These are phyloP conservation scores for Colletotrichum melonis DNA, from an alignment of 2,329 filamentous ascomycete genomes.

Conservation along the genomic window DNA sequence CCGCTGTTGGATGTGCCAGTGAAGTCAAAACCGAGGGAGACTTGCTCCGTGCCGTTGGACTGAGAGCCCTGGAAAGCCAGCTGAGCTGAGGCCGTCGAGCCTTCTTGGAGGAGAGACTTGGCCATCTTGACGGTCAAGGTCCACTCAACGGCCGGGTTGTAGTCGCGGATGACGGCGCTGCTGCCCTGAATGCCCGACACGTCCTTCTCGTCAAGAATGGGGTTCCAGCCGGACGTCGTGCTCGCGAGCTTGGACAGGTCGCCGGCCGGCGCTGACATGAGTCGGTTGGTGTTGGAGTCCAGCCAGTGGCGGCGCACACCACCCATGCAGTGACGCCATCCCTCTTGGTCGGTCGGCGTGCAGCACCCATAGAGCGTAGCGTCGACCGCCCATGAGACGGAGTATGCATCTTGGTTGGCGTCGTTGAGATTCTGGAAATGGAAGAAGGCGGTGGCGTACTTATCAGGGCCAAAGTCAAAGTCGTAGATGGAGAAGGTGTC, in stretches of 20 bases:
- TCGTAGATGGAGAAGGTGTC: constrained; percentile 40
- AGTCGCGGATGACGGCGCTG: constrained; percentile 27
- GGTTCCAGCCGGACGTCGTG: constrained; percentile 35
- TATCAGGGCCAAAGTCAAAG: constrained; percentile 50
- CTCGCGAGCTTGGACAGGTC: constrained; percentile 27
- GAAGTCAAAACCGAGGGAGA: constrained; percentile 41
- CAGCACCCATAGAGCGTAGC: constrained; percentile 45
- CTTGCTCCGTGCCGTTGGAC: constrained; percentile 31
- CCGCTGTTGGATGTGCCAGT: constrained; percentile 36
- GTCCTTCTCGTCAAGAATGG: constrained; percentile 30
- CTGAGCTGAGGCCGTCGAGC: constrained; percentile 36
- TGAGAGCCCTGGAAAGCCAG: constrained; percentile 43
- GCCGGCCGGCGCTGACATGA: constrained; percentile 32
- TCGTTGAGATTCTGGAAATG: constrained; percentile 29
- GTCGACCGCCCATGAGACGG: constrained; percentile 50
- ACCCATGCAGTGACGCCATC: constrained; percentile 43
- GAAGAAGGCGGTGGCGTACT: constrained; percentile 51
- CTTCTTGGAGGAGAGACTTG: constrained; percentile 26
- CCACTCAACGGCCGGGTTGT: constrained; percentile 36
- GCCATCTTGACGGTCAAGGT: constrained; percentile 35
- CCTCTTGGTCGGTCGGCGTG: constrained; percentile 45
- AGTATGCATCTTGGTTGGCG: constrained; percentile 41
- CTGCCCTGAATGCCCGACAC: constrained; percentile 26
- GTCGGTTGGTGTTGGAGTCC: constrained; percentile 28
- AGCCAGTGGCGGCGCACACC: constrained; percentile 35